A percentile compares a stretch with the other conserved stretches of the same genome.
Conservation (phyloP, 176 grass and related monocot genomes). For the Carex cristatella region DNA sequence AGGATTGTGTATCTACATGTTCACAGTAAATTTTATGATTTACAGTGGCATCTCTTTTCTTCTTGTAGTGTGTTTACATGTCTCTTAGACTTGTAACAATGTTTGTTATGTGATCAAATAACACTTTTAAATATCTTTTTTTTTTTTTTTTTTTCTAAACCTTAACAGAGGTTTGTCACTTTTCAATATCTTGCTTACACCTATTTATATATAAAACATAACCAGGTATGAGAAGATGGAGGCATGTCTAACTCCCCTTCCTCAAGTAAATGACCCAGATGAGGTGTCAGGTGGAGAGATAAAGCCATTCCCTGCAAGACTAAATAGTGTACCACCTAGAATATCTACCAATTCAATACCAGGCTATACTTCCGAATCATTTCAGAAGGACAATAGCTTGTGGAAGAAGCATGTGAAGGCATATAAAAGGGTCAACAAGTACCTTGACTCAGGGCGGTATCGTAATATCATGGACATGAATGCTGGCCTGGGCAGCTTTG, state of each 20-base stretch:
- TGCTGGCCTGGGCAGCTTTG: slow-evolving; percentile 66
- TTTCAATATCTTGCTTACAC: neutral
- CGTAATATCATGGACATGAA: slow-evolving; percentile 97
- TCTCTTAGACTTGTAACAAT: neutral
- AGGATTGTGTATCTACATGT: neutral
- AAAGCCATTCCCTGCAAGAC: slow-evolving; percentile 67
- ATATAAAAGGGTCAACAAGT: slow-evolving; percentile 78
- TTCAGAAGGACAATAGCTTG: slow-evolving; percentile 60
- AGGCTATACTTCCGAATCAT: slow-evolving; percentile 55
- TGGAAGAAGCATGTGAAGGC: slow-evolving; percentile 80
- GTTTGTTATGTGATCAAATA: neutral
- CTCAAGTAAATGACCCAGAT: slow-evolving; percentile 47
- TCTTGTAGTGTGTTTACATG: neutral
- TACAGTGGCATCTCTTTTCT: neutral
- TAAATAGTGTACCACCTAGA: slow-evolving; percentile 73
- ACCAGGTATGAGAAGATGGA: slow-evolving; percentile 79
- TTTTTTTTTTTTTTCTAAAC: too few species aligned
- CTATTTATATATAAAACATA: neutral
- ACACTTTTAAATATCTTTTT: neutral
- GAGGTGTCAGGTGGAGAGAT: slow-evolving; percentile 69
- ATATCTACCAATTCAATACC: slow-evolving; percentile 52
- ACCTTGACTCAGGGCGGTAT: slow-evolving; percentile 63
- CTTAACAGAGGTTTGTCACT: neutral
- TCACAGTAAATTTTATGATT: slow-evolving; percentile 7
- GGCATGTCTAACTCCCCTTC: slow-evolving; percentile 70